These are phyloP conservation scores for barley (Hordeum vulgare) DNA, from an alignment of 176 grass and related monocot species.

Conservation along the genomic window MorexV3_pseudomolecules_assembly NC_058520.1:488218614-488219113, in stretches of 20 bases:
- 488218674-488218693: not conserved
- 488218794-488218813: not conserved
- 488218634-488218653: not conserved
- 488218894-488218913: not conserved
- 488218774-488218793: not conserved
- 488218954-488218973: not conserved
- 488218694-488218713: not conserved
- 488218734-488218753: not conserved
- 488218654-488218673: not conserved
- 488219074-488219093: not conserved
- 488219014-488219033: not conserved
- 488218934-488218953: not conserved
- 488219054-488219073: conserved; percentile 16
- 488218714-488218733: not conserved
- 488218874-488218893: not conserved
- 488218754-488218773: not conserved
- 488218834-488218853: not conserved
- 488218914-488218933: not conserved
- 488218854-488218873: not conserved
- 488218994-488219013: not conserved
- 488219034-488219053: not conserved
- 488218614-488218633: conserved; percentile 25
- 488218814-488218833: not conserved
- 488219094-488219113: not conserved
- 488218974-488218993: not conserved